Conservation (phyloP, 768 basidiomycete species). For the Ramaria sp. region DNA sequence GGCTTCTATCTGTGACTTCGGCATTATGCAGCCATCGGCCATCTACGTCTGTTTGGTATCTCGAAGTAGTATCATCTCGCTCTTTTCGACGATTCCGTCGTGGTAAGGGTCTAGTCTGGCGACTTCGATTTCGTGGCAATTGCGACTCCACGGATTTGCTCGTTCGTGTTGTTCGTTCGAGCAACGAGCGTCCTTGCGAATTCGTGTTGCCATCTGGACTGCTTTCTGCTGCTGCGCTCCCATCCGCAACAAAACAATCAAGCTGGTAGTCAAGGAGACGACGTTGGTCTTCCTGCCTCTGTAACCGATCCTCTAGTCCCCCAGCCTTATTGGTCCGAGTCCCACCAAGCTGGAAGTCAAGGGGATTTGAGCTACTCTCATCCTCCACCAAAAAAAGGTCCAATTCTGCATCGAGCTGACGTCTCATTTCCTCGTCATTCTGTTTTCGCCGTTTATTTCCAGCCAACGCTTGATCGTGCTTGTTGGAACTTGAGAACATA, state of each 20-base stretch:
- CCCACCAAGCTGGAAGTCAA: slow-evolving; percentile 26
- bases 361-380: slow-evolving; percentile 17
- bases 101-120: slow-evolving; percentile 13
- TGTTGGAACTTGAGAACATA: slow-evolving; percentile 21
- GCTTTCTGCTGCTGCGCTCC: slow-evolving; percentile 11
- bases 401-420: slow-evolving; percentile 13
- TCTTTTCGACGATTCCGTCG: slow-evolving; percentile 8
- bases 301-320: background rate
- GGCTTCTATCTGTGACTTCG: slow-evolving; percentile 13
- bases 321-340: slow-evolving; percentile 28
- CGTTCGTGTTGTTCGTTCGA: slow-evolving; percentile 36
- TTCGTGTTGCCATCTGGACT: slow-evolving; percentile 15
- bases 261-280: slow-evolving; percentile 34
- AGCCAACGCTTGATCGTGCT: slow-evolving; percentile 10
- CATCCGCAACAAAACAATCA: slow-evolving; percentile 54
- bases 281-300: background rate
- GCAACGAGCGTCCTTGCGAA: slow-evolving; percentile 40
- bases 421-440: slow-evolving; percentile 1
- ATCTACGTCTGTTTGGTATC: background rate
- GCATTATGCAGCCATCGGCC: slow-evolving; percentile 10
- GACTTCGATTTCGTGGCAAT: slow-evolving; percentile 1
- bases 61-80: slow-evolving; percentile 9
- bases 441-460: slow-evolving; percentile 24
- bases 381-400: slow-evolving; percentile 18
- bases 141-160: slow-evolving; percentile 12